Percentiles rank a stretch among this genome's conserved stretches.
These are phyloP conservation scores for Kodamaea sagamina DNA, from an alignment of 805 yeast genomes.

Conservation along the genomic window DNA sequence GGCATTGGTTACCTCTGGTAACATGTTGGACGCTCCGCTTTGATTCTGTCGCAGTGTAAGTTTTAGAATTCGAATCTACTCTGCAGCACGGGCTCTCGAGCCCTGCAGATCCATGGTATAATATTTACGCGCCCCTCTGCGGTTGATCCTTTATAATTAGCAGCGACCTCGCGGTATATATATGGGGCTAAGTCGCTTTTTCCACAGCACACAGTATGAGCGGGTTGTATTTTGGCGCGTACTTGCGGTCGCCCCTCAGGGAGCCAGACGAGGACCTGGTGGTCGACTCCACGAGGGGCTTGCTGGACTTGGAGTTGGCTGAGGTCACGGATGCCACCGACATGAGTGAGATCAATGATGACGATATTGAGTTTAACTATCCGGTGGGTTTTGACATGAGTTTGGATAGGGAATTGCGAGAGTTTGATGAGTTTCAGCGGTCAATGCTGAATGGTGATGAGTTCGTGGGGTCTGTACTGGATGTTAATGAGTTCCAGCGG, in stretches of 20 bases:
- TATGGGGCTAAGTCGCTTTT: background rate
- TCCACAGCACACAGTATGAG: background rate
- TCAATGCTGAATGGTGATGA: too few relatives aligned
- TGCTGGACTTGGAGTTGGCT: slow-evolving; percentile 5
- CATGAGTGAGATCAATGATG: slow-evolving; percentile 4
- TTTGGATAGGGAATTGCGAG: background rate
- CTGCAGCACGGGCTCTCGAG: slow-evolving; percentile 3
- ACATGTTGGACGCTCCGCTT: slow-evolving; percentile 8
- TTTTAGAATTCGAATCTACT: slow-evolving; percentile 1
- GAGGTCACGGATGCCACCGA: slow-evolving; percentile 2
- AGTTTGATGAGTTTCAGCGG: background rate
- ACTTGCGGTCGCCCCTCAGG: slow-evolving; percentile 5
- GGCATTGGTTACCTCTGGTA: slow-evolving; percentile 7
- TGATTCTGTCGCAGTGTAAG: slow-evolving; percentile 5
- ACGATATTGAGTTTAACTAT: background rate
- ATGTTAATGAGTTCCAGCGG: too few relatives aligned
- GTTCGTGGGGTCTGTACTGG: too few relatives aligned
- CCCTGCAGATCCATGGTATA: slow-evolving; percentile 1
- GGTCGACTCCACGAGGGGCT: slow-evolving; percentile 1
- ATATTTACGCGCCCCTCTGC: slow-evolving; percentile 6
- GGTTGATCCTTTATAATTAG: slow-evolving; percentile 4
- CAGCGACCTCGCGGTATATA: background rate
- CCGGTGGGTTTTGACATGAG: slow-evolving; percentile 1
- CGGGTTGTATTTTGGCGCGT: slow-evolving; percentile 5
- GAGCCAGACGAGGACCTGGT: slow-evolving; percentile 5